phyloP scores from a whole-genome alignment of 2,329 filamentous ascomycete species.

The Sporothrix variecibatus region DNA sequence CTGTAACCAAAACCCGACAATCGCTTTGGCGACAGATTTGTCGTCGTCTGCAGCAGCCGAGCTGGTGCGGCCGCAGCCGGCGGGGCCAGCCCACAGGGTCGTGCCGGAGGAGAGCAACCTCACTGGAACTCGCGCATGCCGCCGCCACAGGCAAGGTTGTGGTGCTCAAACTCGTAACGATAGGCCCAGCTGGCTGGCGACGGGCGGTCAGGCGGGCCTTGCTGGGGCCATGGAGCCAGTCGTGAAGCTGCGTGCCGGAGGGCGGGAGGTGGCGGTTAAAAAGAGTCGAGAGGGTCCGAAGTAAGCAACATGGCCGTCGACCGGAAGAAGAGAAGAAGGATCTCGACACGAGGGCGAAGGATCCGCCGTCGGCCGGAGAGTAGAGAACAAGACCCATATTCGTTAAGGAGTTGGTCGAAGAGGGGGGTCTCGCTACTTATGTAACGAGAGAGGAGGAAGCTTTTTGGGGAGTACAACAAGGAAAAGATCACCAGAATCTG shows the following conservation, averaged over 20 bases:
- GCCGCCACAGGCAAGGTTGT: neutral
- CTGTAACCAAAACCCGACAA: neutral
- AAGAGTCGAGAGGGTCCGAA: too few species aligned
- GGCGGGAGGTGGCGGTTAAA: conserved; percentile 1
- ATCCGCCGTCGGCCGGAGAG: neutral
- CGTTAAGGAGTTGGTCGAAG: neutral
- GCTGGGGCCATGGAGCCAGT: conserved; percentile 5
- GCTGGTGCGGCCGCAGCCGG: conserved; percentile 10
- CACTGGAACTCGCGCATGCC: neutral
- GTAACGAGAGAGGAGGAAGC: neutral
- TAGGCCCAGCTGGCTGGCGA: neutral
- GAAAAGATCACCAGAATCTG: neutral
- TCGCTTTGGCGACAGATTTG: too few species aligned
- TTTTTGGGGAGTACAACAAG: neutral
- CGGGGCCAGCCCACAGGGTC: neutral
- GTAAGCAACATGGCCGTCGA: neutral
- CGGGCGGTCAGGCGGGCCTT: conserved; percentile 5
- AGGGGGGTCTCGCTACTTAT: neutral
- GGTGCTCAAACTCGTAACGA: neutral
- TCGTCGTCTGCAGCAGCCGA: neutral
- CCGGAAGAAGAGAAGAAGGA: neutral
- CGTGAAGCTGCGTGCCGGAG: neutral
- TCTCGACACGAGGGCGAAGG: neutral
- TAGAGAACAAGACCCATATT: conserved; percentile 17
- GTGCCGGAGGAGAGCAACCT: neutral